A percentile compares a stretch with the other conserved stretches of the same genome.
These are phyloP conservation scores for Carex pumila DNA, from an alignment of 176 grass and related monocot genomes.

Conservation along the genomic window DNA sequence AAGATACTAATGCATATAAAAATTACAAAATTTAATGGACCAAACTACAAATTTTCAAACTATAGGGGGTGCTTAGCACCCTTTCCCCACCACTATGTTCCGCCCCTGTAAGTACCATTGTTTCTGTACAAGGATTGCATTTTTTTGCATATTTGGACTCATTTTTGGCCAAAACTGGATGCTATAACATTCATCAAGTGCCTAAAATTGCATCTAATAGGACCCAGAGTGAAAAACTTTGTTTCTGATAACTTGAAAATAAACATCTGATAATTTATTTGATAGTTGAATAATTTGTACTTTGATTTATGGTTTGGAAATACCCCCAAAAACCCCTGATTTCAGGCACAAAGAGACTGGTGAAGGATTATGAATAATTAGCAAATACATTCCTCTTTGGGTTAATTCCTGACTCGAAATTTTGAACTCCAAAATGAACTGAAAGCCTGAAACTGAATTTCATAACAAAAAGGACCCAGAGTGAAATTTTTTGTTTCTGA, in stretches of 20 bases:
- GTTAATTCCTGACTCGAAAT: background rate
- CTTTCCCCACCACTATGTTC: no score
- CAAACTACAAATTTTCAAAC: no score
- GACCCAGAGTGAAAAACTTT: background rate
- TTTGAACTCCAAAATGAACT: conserved; percentile 5
- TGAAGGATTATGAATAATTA: background rate
- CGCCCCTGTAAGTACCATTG: background rate
- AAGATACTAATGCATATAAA: no score
- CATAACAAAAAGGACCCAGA: background rate
- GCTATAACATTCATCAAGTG: background rate
- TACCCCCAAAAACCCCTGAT: background rate
- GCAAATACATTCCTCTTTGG: conserved; percentile 1
- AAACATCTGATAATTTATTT: background rate
- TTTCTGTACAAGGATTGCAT: background rate
- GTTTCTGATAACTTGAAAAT: background rate
- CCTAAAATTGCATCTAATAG: background rate
- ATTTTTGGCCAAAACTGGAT: background rate
- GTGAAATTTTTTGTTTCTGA: background rate
- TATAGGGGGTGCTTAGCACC: no score
- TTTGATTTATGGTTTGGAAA: background rate
- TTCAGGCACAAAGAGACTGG: background rate
- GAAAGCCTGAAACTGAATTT: background rate
- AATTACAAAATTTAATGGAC: no score
- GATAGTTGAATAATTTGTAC: background rate
- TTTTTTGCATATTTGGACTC: background rate